Conservation (phyloP, 2,329 filamentous ascomycete genomes). For the Fulvia fulva region DNA sequence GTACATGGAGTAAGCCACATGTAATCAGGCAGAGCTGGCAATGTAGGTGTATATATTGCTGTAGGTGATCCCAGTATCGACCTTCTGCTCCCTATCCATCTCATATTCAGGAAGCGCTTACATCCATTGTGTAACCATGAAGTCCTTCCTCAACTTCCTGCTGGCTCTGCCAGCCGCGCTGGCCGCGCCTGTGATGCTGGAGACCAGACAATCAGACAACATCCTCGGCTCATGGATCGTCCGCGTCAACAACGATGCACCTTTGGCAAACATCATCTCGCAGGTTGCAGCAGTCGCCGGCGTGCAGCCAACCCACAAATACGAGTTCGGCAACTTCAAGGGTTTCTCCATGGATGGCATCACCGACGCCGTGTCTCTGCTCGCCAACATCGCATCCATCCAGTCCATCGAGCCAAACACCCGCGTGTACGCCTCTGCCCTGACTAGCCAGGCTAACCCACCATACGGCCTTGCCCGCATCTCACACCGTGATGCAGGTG, state of each 20-base stretch:
- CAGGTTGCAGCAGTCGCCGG: slow-evolving; percentile 16
- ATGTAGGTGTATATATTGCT: slow-evolving; percentile 25
- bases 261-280: slow-evolving; percentile 16
- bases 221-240: slow-evolving; percentile 24
- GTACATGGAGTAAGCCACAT: background rate
- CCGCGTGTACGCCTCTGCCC: slow-evolving; percentile 34
- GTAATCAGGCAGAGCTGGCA: background rate
- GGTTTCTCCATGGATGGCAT: slow-evolving; percentile 38
- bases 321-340: slow-evolving; percentile 37
- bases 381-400: slow-evolving; percentile 31
- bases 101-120: background rate
- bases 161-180: slow-evolving; percentile 20
- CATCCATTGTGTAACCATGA: slow-evolving; percentile 12
- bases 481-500: slow-evolving; percentile 28
- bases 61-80: background rate
- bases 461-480: slow-evolving; percentile 43
- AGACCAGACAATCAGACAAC: slow-evolving; percentile 15
- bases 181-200: slow-evolving; percentile 21
- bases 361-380: slow-evolving; percentile 29
- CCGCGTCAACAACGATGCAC: slow-evolving; percentile 15
- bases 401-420: slow-evolving; percentile 39
- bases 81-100: background rate
- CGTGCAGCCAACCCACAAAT: slow-evolving; percentile 30
- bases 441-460: slow-evolving; percentile 37
- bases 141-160: slow-evolving; percentile 20